Percentiles rank a stretch among this genome's conserved stretches.
phyloP scores from a whole-genome alignment of 2,329 filamentous ascomycete genomes.

The Hypoxylon sp. region DNA sequence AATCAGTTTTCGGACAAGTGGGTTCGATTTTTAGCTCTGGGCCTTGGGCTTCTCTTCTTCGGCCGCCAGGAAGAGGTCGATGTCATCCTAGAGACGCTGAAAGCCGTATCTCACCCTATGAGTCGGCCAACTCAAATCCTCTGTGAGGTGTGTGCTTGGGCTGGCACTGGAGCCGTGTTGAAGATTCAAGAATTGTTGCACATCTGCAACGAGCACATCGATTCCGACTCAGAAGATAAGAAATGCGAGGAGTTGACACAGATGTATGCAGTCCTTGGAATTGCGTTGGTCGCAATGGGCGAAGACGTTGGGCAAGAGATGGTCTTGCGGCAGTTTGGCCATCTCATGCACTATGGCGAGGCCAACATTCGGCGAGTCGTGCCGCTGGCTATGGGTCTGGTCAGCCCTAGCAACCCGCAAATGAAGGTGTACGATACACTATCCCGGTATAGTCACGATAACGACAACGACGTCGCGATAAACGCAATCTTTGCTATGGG shows the following conservation, averaged over 20 bases:
- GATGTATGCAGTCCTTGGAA: conserved; percentile 93
- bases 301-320: conserved; percentile 99
- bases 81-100: conserved; percentile 95
- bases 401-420: conserved; percentile 97
- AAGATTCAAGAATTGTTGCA: conserved; percentile 98
- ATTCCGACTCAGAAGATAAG: conserved; percentile 88
- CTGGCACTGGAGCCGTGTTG: conserved; percentile 94
- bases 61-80: conserved; percentile 99
- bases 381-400: conserved; percentile 94
- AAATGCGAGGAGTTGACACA: conserved; percentile 96
- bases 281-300: conserved; percentile 96
- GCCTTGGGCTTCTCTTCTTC: conserved; percentile 93
- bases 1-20: conserved; percentile 97
- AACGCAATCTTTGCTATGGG: conserved; percentile 99
- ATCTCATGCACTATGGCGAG: conserved; percentile 99
- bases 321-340: conserved; percentile 96
- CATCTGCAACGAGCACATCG: conserved; percentile 97
- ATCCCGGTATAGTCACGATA: conserved; percentile 98
- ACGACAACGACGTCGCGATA: conserved; percentile 96
- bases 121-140: conserved; percentile 95
- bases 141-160: conserved; percentile 97
- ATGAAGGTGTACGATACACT: conserved; percentile 99
- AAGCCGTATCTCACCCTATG: conserved; percentile 97
- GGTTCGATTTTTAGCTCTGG: conserved; percentile 96
- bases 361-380: conserved; percentile 97